Evolutionary conservation across 2,329 filamentous ascomycete genomes (phyloP).

Genomic region (Aspergillus fumigatus): DNA sequence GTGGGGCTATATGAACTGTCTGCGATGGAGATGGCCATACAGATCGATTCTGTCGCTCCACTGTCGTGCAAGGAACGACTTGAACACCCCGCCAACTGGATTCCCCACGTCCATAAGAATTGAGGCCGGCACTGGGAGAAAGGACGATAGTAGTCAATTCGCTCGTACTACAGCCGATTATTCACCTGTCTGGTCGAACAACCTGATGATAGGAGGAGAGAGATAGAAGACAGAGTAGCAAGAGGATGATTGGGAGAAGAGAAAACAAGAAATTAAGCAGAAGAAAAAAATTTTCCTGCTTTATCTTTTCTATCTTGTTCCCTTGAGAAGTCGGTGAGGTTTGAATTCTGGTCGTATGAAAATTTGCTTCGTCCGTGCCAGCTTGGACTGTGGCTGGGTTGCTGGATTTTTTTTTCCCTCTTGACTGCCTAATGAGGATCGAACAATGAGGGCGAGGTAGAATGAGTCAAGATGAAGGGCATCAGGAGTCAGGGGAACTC

Average conservation of each 20-base stretch:
- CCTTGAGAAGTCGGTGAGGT: slow-evolving; percentile 20
- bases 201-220: not conserved
- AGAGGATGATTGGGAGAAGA: slow-evolving; percentile 2
- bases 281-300: not conserved
- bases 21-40: slow-evolving; percentile 41
- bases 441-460: slow-evolving; percentile 1
- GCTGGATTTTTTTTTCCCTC: not conserved
- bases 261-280: slow-evolving; percentile 3
- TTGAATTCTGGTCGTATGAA: slow-evolving; percentile 9
- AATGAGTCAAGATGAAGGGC: not conserved
- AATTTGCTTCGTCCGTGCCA: slow-evolving; percentile 6
- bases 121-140: slow-evolving; percentile 10
- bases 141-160: not conserved
- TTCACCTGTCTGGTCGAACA: not conserved
- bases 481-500: not conserved
- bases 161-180: too few relatives aligned
- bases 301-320: not conserved
- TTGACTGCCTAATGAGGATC: slow-evolving; percentile 3
- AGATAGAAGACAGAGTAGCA: slow-evolving; percentile 5
- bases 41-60: slow-evolving; percentile 25
- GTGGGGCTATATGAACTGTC: slow-evolving; percentile 35
- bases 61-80: slow-evolving; percentile 29
- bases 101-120: slow-evolving; percentile 37
- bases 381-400: slow-evolving; percentile 6
- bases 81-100: slow-evolving; percentile 30